A percentile compares a stretch with the other conserved stretches of the same genome.
These are phyloP conservation scores for Lactarius hatsudake DNA, from an alignment of 768 basidiomycete species.

Conservation along the genomic window DNA sequence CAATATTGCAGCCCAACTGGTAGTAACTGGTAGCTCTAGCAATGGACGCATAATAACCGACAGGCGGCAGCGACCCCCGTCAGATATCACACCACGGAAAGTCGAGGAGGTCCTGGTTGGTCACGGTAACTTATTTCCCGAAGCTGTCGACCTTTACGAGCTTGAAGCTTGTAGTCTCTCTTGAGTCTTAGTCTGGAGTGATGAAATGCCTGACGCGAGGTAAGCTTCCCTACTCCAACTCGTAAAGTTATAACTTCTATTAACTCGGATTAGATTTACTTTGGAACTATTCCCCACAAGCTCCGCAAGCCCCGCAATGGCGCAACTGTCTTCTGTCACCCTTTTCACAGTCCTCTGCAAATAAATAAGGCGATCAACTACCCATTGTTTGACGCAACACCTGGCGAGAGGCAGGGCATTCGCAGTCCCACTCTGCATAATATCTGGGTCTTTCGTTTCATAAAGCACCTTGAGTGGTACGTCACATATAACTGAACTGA, in stretches of 20 bases:
- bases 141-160: background rate
- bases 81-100: background rate
- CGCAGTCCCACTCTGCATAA: background rate
- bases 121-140: background rate
- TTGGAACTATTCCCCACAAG: background rate
- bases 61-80: too few species aligned
- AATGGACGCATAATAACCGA: background rate
- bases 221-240: background rate
- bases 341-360: background rate
- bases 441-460: background rate
- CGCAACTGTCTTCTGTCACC: background rate
- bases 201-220: background rate
- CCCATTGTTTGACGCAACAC: background rate
- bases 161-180: background rate
- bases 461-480: background rate
- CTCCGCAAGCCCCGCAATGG: background rate
- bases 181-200: background rate
- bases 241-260: background rate
- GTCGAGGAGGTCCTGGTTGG: background rate
- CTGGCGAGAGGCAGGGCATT: background rate
- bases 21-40: background rate
- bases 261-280: background rate
- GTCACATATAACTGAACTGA: background rate
- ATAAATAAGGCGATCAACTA: background rate
- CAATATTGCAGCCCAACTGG: background rate